Base-by-base conservation (phyloP, 495 filamentous ascomycete genomes). In the Polyplosphaeria fusca region DNA sequence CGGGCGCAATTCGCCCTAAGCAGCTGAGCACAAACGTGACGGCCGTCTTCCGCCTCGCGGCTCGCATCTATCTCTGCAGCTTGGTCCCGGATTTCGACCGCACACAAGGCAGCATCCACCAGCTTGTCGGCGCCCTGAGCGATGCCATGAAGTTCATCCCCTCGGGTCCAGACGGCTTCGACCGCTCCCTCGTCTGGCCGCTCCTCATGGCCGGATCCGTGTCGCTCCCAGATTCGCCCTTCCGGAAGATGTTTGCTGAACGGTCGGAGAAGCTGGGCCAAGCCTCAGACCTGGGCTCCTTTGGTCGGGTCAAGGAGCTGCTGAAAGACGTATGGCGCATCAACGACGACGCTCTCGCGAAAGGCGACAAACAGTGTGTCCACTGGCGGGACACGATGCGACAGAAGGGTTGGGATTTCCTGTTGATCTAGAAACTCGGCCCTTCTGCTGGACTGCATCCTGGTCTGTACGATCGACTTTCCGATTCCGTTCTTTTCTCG, bases 301-400 rank as follows among this genome's bases (percentile, higher is more conserved):
- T 95, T 63, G 91, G 92, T 55, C 82, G 89, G 47, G 86, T 94
- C 70, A 79, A 81, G 52, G 81, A 80, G 51, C 76, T 98, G 12
- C 76, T 98, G 38, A 79, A 83, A 52, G 89, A 94, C 70, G 80
- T 90, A 25, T 98, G 93, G 93, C 75, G 79, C 19, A 78, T 86
- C 60, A 77, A 80, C 39, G 91, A 94, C 67, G 74, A 78, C 24
- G 61, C 68, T 52, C 37, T 65, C 66, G 52, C 66, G 57, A 49
- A 70, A 72, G 71, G 72, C 68, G 66, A 82, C 63, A 75, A 70
- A 63, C 79, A 77, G 69, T 82, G 83, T 73, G 82, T 93, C 67
- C 88, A 89, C 79, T 98, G 93, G 93, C 79, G 93, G 73, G 90
- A 96, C 72, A 78, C 93, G 58, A 96, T 96, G 93, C 80, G 80